Evolutionary conservation across 2,329 filamentous ascomycete genomes (phyloP).

Genomic region (Trichoderma gracile): DNA sequence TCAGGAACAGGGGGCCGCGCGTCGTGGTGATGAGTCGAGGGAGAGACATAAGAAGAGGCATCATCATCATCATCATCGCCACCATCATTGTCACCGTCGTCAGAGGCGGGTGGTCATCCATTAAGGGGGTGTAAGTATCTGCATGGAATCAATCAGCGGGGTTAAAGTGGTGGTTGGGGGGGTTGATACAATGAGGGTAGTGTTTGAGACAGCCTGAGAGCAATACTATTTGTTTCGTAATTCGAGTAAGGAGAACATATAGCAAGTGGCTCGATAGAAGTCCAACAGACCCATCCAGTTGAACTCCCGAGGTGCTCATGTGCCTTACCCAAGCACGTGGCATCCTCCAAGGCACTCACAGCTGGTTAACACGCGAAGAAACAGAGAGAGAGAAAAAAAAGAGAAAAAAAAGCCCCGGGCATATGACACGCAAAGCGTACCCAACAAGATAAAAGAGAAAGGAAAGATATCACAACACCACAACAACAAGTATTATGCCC

Average conservation of each 20-base stretch:
- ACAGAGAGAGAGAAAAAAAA: not conserved
- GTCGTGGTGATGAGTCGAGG: not conserved
- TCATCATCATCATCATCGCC: not conserved
- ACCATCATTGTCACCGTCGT: not conserved
- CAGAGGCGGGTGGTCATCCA: not conserved
- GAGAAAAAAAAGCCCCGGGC: no score
- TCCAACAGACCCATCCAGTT: no score
- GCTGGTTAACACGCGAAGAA: not conserved
- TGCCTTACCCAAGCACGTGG: no score
- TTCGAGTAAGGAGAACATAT: not conserved
- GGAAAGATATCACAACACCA: not conserved
- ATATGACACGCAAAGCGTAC: not conserved
- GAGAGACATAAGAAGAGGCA: not conserved
- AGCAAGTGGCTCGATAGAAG: no score
- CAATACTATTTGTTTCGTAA: conserved; percentile 4
- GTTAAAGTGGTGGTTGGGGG: not conserved
- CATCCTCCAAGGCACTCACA: not conserved
- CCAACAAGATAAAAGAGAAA: not conserved
- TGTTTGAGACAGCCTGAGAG: not conserved
- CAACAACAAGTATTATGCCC: not conserved
- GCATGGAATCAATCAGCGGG: not conserved
- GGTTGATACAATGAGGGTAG: not conserved
- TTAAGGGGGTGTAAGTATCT: not conserved
- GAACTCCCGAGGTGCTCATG: no score
- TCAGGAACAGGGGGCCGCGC: not conserved